A percentile compares a stretch with the other conserved stretches of the same genome.
These are phyloP conservation scores for Alternaria triticina DNA, from an alignment of 2,329 filamentous ascomycete species.

Conservation along the genomic window DNA sequence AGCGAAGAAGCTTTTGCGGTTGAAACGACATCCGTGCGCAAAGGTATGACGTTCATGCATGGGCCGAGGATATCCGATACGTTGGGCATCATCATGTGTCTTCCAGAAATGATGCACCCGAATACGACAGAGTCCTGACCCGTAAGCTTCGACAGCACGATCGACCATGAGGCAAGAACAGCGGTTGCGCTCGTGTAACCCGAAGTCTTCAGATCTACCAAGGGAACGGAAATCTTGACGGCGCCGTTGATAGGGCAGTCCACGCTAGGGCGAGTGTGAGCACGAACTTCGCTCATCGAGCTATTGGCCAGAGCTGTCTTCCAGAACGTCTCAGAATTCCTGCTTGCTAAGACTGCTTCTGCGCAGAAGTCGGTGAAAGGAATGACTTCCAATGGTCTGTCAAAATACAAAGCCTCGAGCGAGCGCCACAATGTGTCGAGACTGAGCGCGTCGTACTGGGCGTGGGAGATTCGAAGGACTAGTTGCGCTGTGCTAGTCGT, in stretches of 20 bases:
- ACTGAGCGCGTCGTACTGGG: constrained; percentile 4
- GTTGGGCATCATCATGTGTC: not conserved
- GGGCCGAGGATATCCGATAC: constrained; percentile 1
- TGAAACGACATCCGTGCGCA: not conserved
- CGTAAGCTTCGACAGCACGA: not conserved
- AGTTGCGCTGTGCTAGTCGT: not conserved
- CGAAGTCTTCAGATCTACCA: not conserved
- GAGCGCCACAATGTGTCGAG: constrained; percentile 5
- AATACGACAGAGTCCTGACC: not conserved
- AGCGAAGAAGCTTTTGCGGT: not conserved
- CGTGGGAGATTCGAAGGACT: constrained; percentile 3
- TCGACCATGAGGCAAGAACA: constrained; percentile 1
- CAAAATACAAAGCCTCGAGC: not conserved
- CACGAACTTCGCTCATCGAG: not conserved
- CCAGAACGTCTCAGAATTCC: not conserved
- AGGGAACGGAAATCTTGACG: not conserved
- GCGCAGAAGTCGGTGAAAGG: constrained; percentile 1
- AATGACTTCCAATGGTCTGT: not conserved
- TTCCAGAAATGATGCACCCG: constrained; percentile 2
- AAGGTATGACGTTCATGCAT: constrained; percentile 6
- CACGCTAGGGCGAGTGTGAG: not conserved
- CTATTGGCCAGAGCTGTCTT: not conserved
- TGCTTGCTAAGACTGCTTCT: not conserved
- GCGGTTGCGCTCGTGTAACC: constrained; percentile 2
- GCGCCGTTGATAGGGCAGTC: not conserved